These are phyloP conservation scores for Zoysia japonica DNA, from an alignment of 176 grass and related monocot genomes.

Conservation along the genomic window DNA sequence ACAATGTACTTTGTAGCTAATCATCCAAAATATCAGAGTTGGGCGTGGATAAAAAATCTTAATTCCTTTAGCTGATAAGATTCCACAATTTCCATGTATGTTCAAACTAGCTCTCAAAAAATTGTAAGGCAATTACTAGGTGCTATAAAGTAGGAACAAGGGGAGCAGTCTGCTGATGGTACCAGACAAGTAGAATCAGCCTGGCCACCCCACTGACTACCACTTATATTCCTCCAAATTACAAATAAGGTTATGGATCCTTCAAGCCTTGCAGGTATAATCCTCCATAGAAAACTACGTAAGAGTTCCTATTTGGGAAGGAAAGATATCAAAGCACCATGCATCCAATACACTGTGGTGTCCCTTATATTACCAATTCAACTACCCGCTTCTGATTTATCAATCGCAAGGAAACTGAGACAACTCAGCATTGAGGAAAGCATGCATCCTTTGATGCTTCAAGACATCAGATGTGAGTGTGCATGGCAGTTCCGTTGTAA, in stretches of 20 bases:
- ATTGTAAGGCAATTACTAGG: constrained; percentile 25
- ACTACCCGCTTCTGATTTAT: constrained; percentile 28
- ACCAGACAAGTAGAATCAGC: constrained; percentile 38
- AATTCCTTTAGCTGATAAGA: constrained; percentile 34
- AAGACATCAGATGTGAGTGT: constrained; percentile 18
- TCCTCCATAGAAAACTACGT: constrained; percentile 26
- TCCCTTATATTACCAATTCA: constrained; percentile 4
- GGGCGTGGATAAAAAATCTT: constrained; percentile 34
- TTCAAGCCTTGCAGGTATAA: constrained; percentile 16
- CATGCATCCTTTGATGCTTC: constrained; percentile 30
- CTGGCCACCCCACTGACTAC: background rate
- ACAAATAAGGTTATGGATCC: constrained; percentile 27
- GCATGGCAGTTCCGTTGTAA: constrained; percentile 11
- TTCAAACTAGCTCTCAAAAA: constrained; percentile 26
- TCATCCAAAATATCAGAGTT: constrained; percentile 35
- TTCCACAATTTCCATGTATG: constrained; percentile 14
- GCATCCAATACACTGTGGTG: background rate
- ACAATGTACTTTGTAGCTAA: constrained; percentile 44
- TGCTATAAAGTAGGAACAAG: background rate
- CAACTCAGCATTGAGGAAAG: constrained; percentile 18
- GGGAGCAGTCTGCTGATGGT: constrained; percentile 14
- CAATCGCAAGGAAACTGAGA: background rate
- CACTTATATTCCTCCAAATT: constrained; percentile 29
- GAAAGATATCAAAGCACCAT: background rate
- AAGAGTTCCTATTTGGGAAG: constrained; percentile 33